Percentiles rank a stretch among this genome's conserved stretches.
Conservation (phyloP, 2,329 filamentous ascomycete genomes). For the Fonsecaea pugnacius region DNA sequence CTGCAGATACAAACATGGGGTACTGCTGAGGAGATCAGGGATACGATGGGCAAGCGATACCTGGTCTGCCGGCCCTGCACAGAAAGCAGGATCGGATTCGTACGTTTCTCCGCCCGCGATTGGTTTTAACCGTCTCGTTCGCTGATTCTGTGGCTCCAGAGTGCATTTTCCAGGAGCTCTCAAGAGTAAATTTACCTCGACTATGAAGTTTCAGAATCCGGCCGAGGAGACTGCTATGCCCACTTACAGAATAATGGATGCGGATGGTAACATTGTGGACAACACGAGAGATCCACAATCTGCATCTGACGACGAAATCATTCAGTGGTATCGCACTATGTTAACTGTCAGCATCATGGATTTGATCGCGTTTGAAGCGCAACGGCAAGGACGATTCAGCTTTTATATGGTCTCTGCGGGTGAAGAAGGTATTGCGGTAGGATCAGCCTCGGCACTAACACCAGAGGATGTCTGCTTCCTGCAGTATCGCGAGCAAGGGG, state of each 20-base stretch:
- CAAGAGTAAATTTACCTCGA: slow-evolving; percentile 86
- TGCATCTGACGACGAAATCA: slow-evolving; percentile 65
- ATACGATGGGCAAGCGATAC: slow-evolving; percentile 34
- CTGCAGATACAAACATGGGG: slow-evolving; percentile 17
- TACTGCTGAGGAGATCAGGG: slow-evolving; percentile 18
- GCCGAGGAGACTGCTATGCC: slow-evolving; percentile 75
- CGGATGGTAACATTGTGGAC: slow-evolving; percentile 83
- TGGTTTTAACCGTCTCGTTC: neutral
- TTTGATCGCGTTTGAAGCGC: slow-evolving; percentile 95
- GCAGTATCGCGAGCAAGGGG: slow-evolving; percentile 91
- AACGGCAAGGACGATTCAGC: slow-evolving; percentile 87
- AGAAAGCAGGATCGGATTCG: slow-evolving; percentile 59
- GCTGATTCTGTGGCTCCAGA: slow-evolving; percentile 43
- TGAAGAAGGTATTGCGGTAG: slow-evolving; percentile 92
- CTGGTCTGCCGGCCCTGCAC: slow-evolving; percentile 30
- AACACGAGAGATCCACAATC: slow-evolving; percentile 67
- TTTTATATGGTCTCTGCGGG: slow-evolving; percentile 98
- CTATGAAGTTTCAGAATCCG: slow-evolving; percentile 76
- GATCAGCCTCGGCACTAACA: slow-evolving; percentile 80
- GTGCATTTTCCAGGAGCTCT: slow-evolving; percentile 87
- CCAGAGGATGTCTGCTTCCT: slow-evolving; percentile 88
- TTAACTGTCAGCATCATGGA: slow-evolving; percentile 84
- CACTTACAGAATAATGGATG: slow-evolving; percentile 90
- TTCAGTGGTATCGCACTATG: slow-evolving; percentile 68
- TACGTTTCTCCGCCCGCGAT: slow-evolving; percentile 42